Conservation (phyloP, 352 stramenopile genomes). For the Globisporangium viniferum region DNA sequence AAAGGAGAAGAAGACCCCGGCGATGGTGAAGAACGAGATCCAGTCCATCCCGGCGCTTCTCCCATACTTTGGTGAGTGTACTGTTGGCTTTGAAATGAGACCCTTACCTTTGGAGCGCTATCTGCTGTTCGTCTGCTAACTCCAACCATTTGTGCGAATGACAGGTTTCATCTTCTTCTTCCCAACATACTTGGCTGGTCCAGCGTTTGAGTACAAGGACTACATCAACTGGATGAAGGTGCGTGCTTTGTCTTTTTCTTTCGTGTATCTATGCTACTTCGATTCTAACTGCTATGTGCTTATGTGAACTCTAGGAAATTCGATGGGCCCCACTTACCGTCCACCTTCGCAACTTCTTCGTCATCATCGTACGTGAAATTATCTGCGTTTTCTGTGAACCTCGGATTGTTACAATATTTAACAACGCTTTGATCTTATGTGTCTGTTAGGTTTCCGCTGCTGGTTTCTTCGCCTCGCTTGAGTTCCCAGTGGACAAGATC, state of each 20-base stretch:
- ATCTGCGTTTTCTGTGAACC: neutral
- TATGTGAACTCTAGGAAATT: slow-evolving; percentile 31
- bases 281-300: neutral
- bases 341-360: slow-evolving; percentile 72
- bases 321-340: slow-evolving; percentile 58
- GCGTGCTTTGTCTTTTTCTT: neutral
- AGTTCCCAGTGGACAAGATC: slow-evolving; percentile 78
- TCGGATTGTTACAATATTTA: neutral
- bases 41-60: slow-evolving; percentile 55
- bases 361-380: slow-evolving; percentile 51
- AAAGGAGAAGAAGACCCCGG: slow-evolving; percentile 71
- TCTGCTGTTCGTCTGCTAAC: neutral
- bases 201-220: slow-evolving; percentile 84
- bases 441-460: slow-evolving; percentile 48
- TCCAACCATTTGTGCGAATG: neutral
- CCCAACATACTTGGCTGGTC: slow-evolving; percentile 80
- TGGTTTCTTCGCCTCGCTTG: slow-evolving; percentile 70
- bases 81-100: neutral
- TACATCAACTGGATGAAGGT: slow-evolving; percentile 82
- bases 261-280: neutral
- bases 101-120: neutral
- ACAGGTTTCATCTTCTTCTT: slow-evolving; percentile 87
- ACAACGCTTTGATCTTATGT: neutral
- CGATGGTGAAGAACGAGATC: slow-evolving; percentile 76
- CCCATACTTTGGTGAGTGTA: slow-evolving; percentile 60